Evolutionary conservation across 768 basidiomycete species (phyloP).

Genomic region (Calocera viscosa): DNA sequence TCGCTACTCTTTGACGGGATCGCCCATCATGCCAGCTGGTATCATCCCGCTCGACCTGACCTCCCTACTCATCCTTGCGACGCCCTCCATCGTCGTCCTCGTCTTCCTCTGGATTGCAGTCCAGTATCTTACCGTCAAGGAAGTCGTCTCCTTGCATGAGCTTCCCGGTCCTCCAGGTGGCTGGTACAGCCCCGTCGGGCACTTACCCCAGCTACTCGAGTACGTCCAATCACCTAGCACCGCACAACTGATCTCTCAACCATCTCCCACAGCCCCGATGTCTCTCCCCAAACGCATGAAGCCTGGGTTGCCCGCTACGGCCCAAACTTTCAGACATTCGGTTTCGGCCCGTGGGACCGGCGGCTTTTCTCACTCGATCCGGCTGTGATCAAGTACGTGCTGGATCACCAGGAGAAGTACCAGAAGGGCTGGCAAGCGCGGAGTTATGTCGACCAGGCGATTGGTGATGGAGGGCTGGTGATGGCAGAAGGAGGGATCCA

Average conservation of each 20-base stretch:
- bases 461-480: slow-evolving; percentile 45
- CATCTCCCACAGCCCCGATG: slow-evolving; percentile 29
- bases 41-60: background rate
- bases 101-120: background rate
- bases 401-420: slow-evolving; percentile 52
- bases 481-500: background rate
- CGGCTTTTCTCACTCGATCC: slow-evolving; percentile 76
- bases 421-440: slow-evolving; percentile 80
- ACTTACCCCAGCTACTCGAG: background rate
- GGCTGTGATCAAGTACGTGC: slow-evolving; percentile 54
- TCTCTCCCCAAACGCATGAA: slow-evolving; percentile 55
- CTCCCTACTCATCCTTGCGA: slow-evolving; percentile 5
- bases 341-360: slow-evolving; percentile 40
- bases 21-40: background rate
- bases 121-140: background rate
- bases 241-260: background rate
- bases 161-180: background rate
- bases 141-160: background rate
- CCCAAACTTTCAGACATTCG: background rate
- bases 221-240: background rate
- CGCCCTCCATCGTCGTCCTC: slow-evolving; percentile 4
- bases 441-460: slow-evolving; percentile 55
- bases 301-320: background rate
- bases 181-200: background rate
- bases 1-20: background rate